A percentile compares a stretch with the other conserved stretches of the same genome.
phyloP scores from a whole-genome alignment of 2,329 filamentous ascomycete genomes.

The Cryoendolithus antarcticus region DNA sequence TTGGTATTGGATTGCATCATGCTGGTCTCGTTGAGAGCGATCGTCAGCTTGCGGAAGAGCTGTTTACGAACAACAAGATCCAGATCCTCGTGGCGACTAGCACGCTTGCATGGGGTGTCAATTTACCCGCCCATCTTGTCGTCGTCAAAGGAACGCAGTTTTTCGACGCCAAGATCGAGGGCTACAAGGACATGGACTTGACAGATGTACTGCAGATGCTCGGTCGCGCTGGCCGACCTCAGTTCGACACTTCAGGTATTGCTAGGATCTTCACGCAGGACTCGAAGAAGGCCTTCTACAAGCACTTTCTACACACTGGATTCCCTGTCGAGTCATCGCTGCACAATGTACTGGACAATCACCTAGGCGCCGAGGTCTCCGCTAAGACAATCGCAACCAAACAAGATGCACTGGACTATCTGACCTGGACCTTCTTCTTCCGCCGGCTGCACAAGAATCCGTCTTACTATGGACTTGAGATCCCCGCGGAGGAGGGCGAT shows the following conservation, averaged over 20 bases:
- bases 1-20: constrained; percentile 94
- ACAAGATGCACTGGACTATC: constrained; percentile 91
- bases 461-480: constrained; percentile 91
- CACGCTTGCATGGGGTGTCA: constrained; percentile 96
- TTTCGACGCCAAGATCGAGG: constrained; percentile 95
- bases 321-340: constrained; percentile 95
- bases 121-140: constrained; percentile 89
- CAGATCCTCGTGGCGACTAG: constrained; percentile 93
- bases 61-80: constrained; percentile 96
- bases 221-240: constrained; percentile 83
- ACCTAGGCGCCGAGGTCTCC: constrained; percentile 87
- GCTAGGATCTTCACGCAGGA: constrained; percentile 97
- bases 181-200: constrained; percentile 96
- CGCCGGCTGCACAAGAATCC: constrained; percentile 93
- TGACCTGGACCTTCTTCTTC: constrained; percentile 99
- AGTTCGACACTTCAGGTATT: constrained; percentile 92
- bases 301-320: constrained; percentile 95
- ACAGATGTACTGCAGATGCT: constrained; percentile 98
- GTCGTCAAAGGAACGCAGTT: constrained; percentile 97
- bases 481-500: constrained; percentile 84
- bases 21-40: constrained; percentile 93
- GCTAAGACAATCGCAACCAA: constrained; percentile 87
- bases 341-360: constrained; percentile 93
- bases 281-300: constrained; percentile 97
- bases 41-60: constrained; percentile 78